Percentiles rank a stretch among this genome's conserved stretches.
phyloP scores from a whole-genome alignment of 2,329 filamentous ascomycete genomes.

The Samsoniella hepiali region DNA sequence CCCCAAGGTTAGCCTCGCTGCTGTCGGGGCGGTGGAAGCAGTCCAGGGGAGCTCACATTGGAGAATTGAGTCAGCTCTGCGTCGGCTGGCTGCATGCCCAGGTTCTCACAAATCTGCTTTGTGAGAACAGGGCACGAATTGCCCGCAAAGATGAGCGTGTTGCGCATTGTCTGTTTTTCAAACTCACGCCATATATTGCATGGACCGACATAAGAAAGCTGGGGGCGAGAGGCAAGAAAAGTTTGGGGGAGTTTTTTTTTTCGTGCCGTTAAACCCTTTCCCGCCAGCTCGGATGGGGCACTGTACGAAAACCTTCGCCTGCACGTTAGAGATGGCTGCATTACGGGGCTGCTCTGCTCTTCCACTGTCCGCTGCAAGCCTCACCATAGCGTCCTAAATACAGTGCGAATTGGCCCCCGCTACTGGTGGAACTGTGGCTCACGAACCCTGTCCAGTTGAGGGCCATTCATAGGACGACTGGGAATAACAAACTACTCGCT shows the following conservation, averaged over 20 bases:
- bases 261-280: constrained; percentile 1
- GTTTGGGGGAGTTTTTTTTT: constrained; percentile 13
- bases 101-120: constrained; percentile 63
- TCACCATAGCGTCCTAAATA: background rate
- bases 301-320: background rate
- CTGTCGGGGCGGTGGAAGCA: constrained; percentile 9
- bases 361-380: background rate
- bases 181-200: constrained; percentile 24
- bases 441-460: constrained; percentile 1
- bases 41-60: constrained; percentile 52
- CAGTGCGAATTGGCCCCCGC: constrained; percentile 14
- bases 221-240: constrained; percentile 25
- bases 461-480: background rate
- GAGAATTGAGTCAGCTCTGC: constrained; percentile 68
- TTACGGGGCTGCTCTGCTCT: too few relatives aligned
- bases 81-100: constrained; percentile 62
- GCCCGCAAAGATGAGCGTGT: constrained; percentile 66
- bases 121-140: constrained; percentile 64
- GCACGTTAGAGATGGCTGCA: background rate
- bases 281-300: constrained; percentile 3
- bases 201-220: constrained; percentile 23
- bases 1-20: constrained; percentile 20
- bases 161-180: constrained; percentile 54
- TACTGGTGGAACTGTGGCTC: constrained; percentile 13
- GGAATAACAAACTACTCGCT: background rate